A percentile compares a stretch with the other conserved stretches of the same genome.
phyloP scores from a whole-genome alignment of 805 yeast genomes.

The Grigorovia transvaalensis region DNA sequence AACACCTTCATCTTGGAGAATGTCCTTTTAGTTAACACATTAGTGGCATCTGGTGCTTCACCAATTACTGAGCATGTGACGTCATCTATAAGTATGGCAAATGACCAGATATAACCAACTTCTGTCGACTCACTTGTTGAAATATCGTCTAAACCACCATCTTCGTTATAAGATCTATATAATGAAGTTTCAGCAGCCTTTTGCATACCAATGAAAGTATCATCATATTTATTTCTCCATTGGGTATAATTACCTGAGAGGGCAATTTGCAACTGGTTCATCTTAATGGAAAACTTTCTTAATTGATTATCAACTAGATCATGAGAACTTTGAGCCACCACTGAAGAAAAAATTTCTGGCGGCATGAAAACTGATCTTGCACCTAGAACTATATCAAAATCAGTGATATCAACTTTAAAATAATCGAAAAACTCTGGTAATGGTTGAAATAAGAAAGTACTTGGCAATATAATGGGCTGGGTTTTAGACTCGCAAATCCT shows the following conservation, averaged over 20 bases:
- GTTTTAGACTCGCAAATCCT: conserved; percentile 5
- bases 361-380: conserved; percentile 37
- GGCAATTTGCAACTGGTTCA: conserved; percentile 20
- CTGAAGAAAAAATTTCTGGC: conserved; percentile 27
- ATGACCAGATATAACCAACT: conserved; percentile 23
- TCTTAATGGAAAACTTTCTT: conserved; percentile 25
- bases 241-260: conserved; percentile 19
- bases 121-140: conserved; percentile 27
- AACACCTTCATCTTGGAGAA: conserved; percentile 26
- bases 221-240: conserved; percentile 17
- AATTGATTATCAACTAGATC: conserved; percentile 33
- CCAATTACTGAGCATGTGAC: conserved; percentile 23
- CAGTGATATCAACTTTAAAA: conserved; percentile 16
- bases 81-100: conserved; percentile 14
- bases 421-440: conserved; percentile 30
- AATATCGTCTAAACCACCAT: conserved; percentile 14
- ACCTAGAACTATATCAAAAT: conserved; percentile 27
- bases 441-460: conserved; percentile 15
- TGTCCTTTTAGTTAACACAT: conserved; percentile 21
- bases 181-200: conserved; percentile 9
- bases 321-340: conserved; percentile 28
- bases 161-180: conserved; percentile 8
- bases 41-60: conserved; percentile 25
- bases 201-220: conserved; percentile 13
- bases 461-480: conserved; percentile 6